phyloP scores from a whole-genome alignment of 169 alveolate genomes.

The Toxoplasma gondii region DNA sequence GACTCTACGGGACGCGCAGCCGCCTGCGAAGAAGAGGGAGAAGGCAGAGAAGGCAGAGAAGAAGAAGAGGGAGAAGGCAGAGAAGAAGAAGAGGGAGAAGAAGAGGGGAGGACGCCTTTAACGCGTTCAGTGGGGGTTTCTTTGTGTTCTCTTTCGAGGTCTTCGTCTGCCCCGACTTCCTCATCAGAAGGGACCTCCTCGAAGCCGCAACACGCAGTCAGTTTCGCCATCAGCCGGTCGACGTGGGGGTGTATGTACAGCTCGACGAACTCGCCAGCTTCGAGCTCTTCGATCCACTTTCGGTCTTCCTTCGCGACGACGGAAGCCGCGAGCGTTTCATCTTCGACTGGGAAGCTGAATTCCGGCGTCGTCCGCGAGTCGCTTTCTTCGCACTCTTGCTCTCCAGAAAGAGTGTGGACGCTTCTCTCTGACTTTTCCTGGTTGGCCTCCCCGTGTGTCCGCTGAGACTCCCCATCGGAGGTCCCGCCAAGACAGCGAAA shows the following conservation, averaged over 20 bases:
- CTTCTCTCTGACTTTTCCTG: no score
- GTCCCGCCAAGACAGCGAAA: no score
- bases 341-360: neutral
- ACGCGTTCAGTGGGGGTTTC: no score
- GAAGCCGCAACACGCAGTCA: neutral
- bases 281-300: neutral
- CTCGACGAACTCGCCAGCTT: conserved; percentile 1
- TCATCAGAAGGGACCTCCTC: neutral
- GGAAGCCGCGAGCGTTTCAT: neutral
- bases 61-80: neutral
- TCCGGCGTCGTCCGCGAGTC: neutral
- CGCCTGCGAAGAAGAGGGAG: neutral
- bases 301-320: conserved; percentile 1
- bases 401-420: no score
- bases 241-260: neutral
- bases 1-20: no score
- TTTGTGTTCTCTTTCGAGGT: no score
- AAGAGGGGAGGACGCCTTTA: neutral
- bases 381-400: neutral
- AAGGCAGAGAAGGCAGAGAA: neutral
- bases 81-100: neutral
- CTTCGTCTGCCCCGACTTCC: no score
- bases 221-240: neutral
- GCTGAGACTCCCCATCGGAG: no score
- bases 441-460: neutral